A percentile compares a stretch with the other conserved stretches of the same genome.
These are phyloP conservation scores for Cutaneotrichosporon cavernicola DNA, from an alignment of 1,284 basidiomycete species.

Conservation along the genomic window DNA sequence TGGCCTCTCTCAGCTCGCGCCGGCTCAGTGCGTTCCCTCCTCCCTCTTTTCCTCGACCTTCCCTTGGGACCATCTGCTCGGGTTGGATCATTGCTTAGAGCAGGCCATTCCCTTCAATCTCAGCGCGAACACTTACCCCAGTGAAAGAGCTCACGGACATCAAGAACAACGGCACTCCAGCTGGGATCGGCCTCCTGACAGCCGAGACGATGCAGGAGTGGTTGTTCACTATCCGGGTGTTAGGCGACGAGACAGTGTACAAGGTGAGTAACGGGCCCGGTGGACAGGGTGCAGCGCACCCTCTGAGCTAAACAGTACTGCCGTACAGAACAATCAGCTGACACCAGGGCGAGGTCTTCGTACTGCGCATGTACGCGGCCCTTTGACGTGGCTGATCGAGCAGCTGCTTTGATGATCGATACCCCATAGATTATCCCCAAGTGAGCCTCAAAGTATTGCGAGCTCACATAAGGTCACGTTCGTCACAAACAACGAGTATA, in stretches of 20 bases:
- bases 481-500: constrained; percentile 37
- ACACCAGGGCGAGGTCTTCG: constrained; percentile 47
- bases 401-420: constrained; percentile 38
- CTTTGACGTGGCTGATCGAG: background rate
- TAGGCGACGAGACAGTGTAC: constrained; percentile 51
- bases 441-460: constrained; percentile 42
- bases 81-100: no score
- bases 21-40: constrained; percentile 21
- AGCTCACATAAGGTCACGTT: constrained; percentile 47
- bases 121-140: constrained; percentile 16
- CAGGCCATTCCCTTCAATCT: background rate
- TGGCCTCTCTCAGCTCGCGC: constrained; percentile 19
- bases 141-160: constrained; percentile 52
- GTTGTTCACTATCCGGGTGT: constrained; percentile 43
- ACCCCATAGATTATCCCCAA: constrained; percentile 52
- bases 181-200: constrained; percentile 41
- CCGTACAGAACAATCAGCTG: background rate
- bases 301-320: no score
- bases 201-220: constrained; percentile 44
- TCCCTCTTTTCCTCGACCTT: no score
- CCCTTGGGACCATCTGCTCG: background rate
- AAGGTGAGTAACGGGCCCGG: constrained; percentile 24
- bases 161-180: constrained; percentile 44
- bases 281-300: no score
- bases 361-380: constrained; percentile 30